Base-by-base conservation (phyloP, 805 yeast genomes). In the Lachancea quebecensis region DNA sequence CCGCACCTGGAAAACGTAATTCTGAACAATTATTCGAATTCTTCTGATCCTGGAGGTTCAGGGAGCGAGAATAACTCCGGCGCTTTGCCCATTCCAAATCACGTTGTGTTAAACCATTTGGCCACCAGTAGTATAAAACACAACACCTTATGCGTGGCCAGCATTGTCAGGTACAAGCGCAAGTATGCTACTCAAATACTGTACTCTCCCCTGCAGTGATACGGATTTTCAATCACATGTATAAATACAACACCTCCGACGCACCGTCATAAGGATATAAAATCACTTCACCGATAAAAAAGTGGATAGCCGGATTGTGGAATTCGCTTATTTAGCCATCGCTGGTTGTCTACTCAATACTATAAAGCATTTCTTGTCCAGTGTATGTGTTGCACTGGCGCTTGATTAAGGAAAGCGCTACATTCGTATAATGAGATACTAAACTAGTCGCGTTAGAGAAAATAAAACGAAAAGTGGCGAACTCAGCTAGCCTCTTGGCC, bases 121-220 rank as follows among this genome's bases (percentile, higher is more conserved):
- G 96, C 96, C n/a, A 90, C 97, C 7, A 88, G 96, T 10, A 82
- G 93, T 52, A 90, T 90, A 57, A 88, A 90, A 60, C 96, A 90
- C 60, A 89, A 88, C 63, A 91, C 95, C 0, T 71, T 90, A 47
- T 95, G 97, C 7, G 97, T 90, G 39, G 96, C 96, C 2, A 80
- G 89, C 35, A 87, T 90, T 16, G 90, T 87, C 31, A 74, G 97
- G 60, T 90, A 90, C 68, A 82, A 85, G 62, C 75, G 90, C 49
- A 88, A 84, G 67, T 90, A 89, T 62, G 93, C 83, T 17, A 90
- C 97, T 1, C 97, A 90, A 66, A 85, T 90, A 29, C 71, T 90
- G 49, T 90, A 89, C 65, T 95, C 96, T 18, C 97, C 97, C 10
- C 65, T 85, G 44, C 86, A 80, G 44, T 64, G 50, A 39, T 10